Evolutionary conservation across 352 stramenopile species (phyloP), one percentile per base, ranked within the genome.

Genomic region (Lagenidium giganteum): DNA sequence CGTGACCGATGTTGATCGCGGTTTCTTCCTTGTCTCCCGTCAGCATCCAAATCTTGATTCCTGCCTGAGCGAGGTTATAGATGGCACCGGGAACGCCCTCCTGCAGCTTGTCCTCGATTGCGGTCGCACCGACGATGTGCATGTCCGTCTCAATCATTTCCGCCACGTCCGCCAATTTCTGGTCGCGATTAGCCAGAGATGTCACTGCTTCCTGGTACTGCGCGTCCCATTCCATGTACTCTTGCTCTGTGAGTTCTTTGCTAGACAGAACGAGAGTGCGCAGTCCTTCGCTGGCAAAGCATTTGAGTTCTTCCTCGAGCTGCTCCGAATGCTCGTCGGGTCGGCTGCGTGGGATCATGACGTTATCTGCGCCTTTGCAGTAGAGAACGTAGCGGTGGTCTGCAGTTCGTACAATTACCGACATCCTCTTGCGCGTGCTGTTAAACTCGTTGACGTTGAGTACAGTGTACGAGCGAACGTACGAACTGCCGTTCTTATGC

Each of bases 401-500:
- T 4, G 62, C 51, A 2, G 56, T 70, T 11, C 83, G 73, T 14
- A 98, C 64, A 16, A 99, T 64, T 18, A 99, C 87, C 8, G 92
- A 98, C 96, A 99, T 99, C 46, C 97, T 70, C 70, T 99, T 99
- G 22, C 97, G 79, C 23, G 95, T 89, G 48, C 85, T 97, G 42
- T 84, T 87, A 55, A 93, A 93, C 40, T 93, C 79, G 51, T 85
- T 85, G 31, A 93, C 78, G 26, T 89, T 84, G 43, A 93, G 50
- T 13, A 93, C 67, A 21, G 59, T 74, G 51, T 85, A 91, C 38
- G 54, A 63, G 3, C 66, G 53, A 4, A 65, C 41, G 7, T 17
- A 25, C 8, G 55, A 53, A 5, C 17, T 25, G 5, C 57, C 59
- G 13, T 51, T 66, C 38, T 79, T 88, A 12, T 51, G 72, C 4